phyloP scores from a whole-genome alignment of 495 filamentous ascomycete species.

The Recurvomyces mirabilis region DNA sequence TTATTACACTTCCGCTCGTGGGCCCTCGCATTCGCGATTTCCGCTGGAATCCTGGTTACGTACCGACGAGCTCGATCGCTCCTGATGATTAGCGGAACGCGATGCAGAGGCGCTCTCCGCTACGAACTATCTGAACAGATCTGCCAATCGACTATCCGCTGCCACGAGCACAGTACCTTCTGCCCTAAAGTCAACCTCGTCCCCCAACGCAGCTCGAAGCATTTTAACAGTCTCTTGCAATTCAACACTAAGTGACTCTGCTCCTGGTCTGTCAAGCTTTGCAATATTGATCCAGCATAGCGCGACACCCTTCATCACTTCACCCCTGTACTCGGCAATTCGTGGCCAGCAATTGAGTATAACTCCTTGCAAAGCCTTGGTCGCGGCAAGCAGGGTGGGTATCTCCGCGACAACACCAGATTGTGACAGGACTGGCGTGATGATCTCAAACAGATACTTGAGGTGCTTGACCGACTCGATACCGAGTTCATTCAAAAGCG shows the following conservation, averaged over 20 bases:
- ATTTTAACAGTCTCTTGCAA: constrained; percentile 37
- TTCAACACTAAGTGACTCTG: constrained; percentile 34
- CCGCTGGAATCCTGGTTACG: too few relatives aligned
- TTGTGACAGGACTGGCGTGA: constrained; percentile 53
- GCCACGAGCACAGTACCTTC: constrained; percentile 31
- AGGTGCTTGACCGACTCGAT: constrained; percentile 66
- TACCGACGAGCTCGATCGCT: too few relatives aligned
- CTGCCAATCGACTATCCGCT: constrained; percentile 34
- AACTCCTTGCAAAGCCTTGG: constrained; percentile 43
- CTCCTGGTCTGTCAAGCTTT: constrained; percentile 33
- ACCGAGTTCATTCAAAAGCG: constrained; percentile 48
- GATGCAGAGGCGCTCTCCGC: too few relatives aligned
- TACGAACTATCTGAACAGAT: too few relatives aligned
- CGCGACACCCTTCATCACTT: constrained; percentile 52
- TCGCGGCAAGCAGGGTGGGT: constrained; percentile 41
- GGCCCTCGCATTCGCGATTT: too few relatives aligned
- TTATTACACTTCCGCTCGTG: too few relatives aligned
- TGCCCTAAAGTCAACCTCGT: constrained; percentile 24
- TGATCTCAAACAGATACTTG: constrained; percentile 56
- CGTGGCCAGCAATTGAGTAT: constrained; percentile 67
- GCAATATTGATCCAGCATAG: constrained; percentile 55
- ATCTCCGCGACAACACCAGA: constrained; percentile 52
- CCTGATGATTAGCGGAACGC: too few relatives aligned
- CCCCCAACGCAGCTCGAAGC: constrained; percentile 26
- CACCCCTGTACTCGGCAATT: constrained; percentile 51